Percentiles rank a stretch among this genome's conserved stretches.
These are phyloP conservation scores for Piromyces finnis DNA, from an alignment of 192 early-diverging fungal species.

Conservation along the genomic window DNA sequence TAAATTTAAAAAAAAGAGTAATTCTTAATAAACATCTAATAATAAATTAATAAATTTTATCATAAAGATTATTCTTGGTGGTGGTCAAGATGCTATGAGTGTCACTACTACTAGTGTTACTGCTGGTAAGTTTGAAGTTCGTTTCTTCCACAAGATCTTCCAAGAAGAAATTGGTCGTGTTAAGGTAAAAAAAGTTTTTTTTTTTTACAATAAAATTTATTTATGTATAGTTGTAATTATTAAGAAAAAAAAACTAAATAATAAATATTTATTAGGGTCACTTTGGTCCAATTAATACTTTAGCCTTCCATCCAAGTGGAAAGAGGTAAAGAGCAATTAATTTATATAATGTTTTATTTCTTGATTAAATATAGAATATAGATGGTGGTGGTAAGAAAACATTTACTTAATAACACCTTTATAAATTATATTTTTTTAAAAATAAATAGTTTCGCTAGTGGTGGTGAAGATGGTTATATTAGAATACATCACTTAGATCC, in stretches of 20 bases:
- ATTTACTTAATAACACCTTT: no score
- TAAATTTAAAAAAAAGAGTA: no score
- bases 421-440: background rate
- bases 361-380: no score
- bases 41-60: slow-evolving; percentile 10
- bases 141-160: slow-evolving; percentile 93
- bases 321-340: slow-evolving; percentile 23
- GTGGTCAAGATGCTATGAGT: slow-evolving; percentile 96
- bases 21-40: no score
- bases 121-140: slow-evolving; percentile 91
- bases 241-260: no score
- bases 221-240: no score
- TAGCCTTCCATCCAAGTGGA: slow-evolving; percentile 91
- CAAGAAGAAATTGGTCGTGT: slow-evolving; percentile 93
- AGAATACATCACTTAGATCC: slow-evolving; percentile 90
- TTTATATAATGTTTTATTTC: no score
- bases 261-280: slow-evolving; percentile 40
- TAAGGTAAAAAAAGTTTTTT: slow-evolving; percentile 23
- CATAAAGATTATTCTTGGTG: slow-evolving; percentile 74
- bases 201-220: no score
- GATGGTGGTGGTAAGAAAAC: no score
- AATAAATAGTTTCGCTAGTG: slow-evolving; percentile 57
- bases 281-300: slow-evolving; percentile 98
- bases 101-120: slow-evolving; percentile 80
- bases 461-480: slow-evolving; percentile 97